Percentiles rank a stretch among this genome's conserved stretches.
Evolutionary conservation across 257 asterid species (phyloP).

Genomic region (Voacanga thouarsii): DNA sequence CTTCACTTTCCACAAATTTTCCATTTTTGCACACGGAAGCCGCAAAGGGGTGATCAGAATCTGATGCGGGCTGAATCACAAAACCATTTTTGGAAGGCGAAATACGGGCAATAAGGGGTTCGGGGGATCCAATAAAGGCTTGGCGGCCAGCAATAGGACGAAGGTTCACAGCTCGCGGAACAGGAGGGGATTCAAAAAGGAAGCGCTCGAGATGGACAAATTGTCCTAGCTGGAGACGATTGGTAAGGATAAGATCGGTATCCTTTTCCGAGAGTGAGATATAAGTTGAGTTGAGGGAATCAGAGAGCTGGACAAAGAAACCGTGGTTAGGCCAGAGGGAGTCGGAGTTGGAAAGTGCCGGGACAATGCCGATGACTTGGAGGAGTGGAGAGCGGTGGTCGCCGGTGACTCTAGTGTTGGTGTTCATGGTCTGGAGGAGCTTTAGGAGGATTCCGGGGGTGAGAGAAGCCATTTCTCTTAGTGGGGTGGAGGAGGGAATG

Average conservation of each 20-base stretch:
- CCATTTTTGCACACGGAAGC: constrained; percentile 42
- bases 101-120: constrained; percentile 64
- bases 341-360: constrained; percentile 72
- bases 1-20: constrained; percentile 35
- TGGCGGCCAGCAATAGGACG: constrained; percentile 84
- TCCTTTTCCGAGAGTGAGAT: constrained; percentile 85
- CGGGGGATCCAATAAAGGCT: constrained; percentile 70
- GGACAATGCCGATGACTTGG: constrained; percentile 83
- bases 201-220: constrained; percentile 80
- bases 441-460: constrained; percentile 89
- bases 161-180: constrained; percentile 63
- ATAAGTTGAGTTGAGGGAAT: constrained; percentile 84
- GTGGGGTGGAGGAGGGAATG: not conserved
- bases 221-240: constrained; percentile 91
- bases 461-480: constrained; percentile 55
- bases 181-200: constrained; percentile 64
- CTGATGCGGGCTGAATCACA: constrained; percentile 70
- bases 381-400: constrained; percentile 97
- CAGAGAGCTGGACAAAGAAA: constrained; percentile 86
- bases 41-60: constrained; percentile 60
- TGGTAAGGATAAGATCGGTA: constrained; percentile 68
- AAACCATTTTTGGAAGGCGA: constrained; percentile 43
- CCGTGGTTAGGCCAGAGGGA: constrained; percentile 85
- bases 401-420: constrained; percentile 72
- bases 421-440: constrained; percentile 86